phyloP scores from a whole-genome alignment of 805 yeast species.

The Starmerella davenportii region DNA sequence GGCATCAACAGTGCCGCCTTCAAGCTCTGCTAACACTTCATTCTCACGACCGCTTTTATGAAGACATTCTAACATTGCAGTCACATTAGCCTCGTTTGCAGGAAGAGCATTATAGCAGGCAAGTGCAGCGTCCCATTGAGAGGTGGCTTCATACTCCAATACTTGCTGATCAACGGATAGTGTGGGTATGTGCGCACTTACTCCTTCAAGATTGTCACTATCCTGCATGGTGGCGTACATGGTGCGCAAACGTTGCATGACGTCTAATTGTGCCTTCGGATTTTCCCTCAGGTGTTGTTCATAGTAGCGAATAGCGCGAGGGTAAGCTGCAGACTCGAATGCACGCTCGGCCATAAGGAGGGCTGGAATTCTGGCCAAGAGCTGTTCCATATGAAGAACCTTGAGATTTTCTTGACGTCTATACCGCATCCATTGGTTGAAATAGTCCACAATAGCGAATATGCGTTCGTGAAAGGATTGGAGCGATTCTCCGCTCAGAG shows the following conservation, averaged over 20 bases:
- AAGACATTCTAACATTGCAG: slow-evolving; percentile 46
- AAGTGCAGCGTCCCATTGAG: slow-evolving; percentile 73
- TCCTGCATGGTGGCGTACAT: slow-evolving; percentile 82
- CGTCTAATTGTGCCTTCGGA: slow-evolving; percentile 16
- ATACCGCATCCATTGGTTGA: slow-evolving; percentile 47
- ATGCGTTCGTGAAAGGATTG: slow-evolving; percentile 56
- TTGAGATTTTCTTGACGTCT: slow-evolving; percentile 12
- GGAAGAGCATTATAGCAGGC: slow-evolving; percentile 52
- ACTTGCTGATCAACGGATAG: slow-evolving; percentile 58
- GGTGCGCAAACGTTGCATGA: slow-evolving; percentile 33
- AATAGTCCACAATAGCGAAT: slow-evolving; percentile 65
- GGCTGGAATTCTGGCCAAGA: slow-evolving; percentile 32
- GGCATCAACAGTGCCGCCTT: slow-evolving; percentile 14
- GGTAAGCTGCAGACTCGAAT: slow-evolving; percentile 67
- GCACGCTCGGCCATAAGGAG: slow-evolving; percentile 60
- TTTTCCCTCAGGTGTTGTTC: slow-evolving; percentile 50
- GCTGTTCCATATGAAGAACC: slow-evolving; percentile 9
- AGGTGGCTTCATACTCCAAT: slow-evolving; percentile 63
- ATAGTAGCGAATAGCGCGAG: slow-evolving; percentile 67
- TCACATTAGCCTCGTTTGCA: slow-evolving; percentile 22
- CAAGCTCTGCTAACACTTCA: slow-evolving; percentile 37
- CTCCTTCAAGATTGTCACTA: slow-evolving; percentile 76
- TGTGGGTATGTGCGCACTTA: slow-evolving; percentile 47
- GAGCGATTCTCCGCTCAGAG: slow-evolving; percentile 27
- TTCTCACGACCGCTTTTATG: slow-evolving; percentile 62